Percentiles rank a stretch among this genome's conserved stretches.
These are phyloP conservation scores for Crithidia acanthocephali DNA, from an alignment of 208 protist species.

Conservation along the genomic window DNA sequence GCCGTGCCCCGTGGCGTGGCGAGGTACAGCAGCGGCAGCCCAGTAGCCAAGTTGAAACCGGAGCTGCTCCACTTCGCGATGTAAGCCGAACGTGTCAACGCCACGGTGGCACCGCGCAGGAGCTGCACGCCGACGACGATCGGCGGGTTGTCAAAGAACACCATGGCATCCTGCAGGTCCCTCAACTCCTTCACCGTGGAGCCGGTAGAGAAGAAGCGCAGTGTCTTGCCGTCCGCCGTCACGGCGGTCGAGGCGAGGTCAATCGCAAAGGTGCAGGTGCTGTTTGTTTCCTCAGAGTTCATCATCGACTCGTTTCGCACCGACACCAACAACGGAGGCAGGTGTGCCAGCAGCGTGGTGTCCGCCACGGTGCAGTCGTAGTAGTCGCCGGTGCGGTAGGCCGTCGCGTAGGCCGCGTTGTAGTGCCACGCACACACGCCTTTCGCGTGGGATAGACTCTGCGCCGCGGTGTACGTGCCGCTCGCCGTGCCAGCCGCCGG, in stretches of 20 bases:
- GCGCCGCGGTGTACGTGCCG: not conserved
- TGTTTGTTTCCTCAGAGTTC: conserved; percentile 18
- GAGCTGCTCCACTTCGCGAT: conserved; percentile 7
- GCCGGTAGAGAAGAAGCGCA: conserved; percentile 59
- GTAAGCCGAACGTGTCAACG: conserved; percentile 34
- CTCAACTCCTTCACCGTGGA: conserved; percentile 34
- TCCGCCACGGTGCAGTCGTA: conserved; percentile 15
- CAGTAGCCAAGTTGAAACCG: not conserved
- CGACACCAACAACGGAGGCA: conserved; percentile 46
- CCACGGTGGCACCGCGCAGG: conserved; percentile 48
- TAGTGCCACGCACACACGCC: conserved; percentile 28
- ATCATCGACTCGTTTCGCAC: conserved; percentile 38
- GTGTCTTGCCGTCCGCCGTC: not conserved
- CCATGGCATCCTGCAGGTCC: not conserved
- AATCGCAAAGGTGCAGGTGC: conserved; percentile 33
- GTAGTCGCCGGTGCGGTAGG: conserved; percentile 48
- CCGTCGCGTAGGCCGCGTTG: conserved; percentile 3
- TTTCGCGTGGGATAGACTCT: conserved; percentile 4
- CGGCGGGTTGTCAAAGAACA: conserved; percentile 27
- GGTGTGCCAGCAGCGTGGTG: conserved; percentile 1
- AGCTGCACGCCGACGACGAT: conserved; percentile 55
- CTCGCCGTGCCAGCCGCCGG: not conserved
- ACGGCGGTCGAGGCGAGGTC: conserved; percentile 33
- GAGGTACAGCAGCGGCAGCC: conserved; percentile 41
- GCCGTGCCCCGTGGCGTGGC: conserved; percentile 20